Evolutionary conservation across 176 grass and related monocot species (phyloP), one percentile per base, ranked within the genome.

Genomic region (Lolium perenne): DNA sequence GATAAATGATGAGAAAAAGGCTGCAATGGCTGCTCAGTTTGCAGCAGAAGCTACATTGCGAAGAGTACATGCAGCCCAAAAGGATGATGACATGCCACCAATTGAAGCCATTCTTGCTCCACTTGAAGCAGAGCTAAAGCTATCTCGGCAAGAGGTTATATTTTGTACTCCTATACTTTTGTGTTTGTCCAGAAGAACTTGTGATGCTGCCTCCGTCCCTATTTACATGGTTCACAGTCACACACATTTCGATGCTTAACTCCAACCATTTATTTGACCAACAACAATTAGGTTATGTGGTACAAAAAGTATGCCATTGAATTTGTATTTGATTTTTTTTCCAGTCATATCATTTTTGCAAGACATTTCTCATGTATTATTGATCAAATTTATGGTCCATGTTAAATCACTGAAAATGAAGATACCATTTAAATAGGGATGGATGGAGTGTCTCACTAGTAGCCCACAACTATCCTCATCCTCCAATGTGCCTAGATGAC

Each of bases 61-160:
- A 86, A 93, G 97, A 87, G 94, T 99, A 38, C 97, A 99, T 85
- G 94, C 90, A 80, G 97, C 90, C 47, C 97, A 99, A 61, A 99
- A 99, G 83, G 97, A 97, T 59, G 97, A 99, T 87, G 97, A 99
- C 83, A 99, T 99, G 97, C 97, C 97, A 13, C 97, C 97, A 13
- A 99, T 99, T 88, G 97, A 99, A 90, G 97, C 97, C 59, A 99
- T 99, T 92, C 97, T 99, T 76, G 97, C 97, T 51, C 97, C 97
- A 17, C 91, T 99, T 79, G 97, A 99, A 83, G 97, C 97, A 74
- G 97, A 99, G 84, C 71, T 97, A 73, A 99, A 94, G 85, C 87
- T 99, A 78, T 71, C 97, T 80, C 92, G 97, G 38, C 97, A 92
- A 61, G 97, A 99, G 97, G 97, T 99, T 82, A 86, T 66, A 12